Conservation (phyloP, 2,329 filamentous ascomycete species). For the Leptographium galeiforme region DNA sequence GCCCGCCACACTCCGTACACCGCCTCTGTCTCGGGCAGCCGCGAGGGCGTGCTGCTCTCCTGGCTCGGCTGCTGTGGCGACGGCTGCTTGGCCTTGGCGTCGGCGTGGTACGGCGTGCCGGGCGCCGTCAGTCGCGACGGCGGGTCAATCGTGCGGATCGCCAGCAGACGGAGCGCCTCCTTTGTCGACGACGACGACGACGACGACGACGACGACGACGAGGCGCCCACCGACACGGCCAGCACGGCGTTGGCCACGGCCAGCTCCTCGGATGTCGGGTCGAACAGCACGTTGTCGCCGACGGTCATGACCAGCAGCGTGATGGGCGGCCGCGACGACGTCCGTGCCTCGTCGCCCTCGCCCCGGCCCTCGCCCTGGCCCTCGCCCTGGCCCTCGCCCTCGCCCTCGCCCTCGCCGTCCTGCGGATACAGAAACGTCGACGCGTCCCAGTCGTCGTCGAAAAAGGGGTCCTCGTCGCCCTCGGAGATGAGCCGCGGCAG, state of each 20-base stretch:
- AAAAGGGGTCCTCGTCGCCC: conserved; percentile 88
- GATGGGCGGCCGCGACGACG: conserved; percentile 53
- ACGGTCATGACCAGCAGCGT: conserved; percentile 84
- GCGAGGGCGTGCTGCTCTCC: conserved; percentile 10
- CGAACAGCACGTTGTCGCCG: conserved; percentile 82
- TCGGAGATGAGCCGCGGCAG: conserved; percentile 78
- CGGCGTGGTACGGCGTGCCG: conserved; percentile 51
- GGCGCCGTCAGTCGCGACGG: conserved; percentile 60
- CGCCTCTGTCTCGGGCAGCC: conserved; percentile 36
- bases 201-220: conserved; percentile 16
- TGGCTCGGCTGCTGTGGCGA: conserved; percentile 16
- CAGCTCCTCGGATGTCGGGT: conserved; percentile 81
- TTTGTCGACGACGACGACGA: conserved; percentile 11
- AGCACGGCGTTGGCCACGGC: conserved; percentile 83
- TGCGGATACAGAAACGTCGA: conserved; percentile 63
- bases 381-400: background rate
- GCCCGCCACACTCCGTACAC: conserved; percentile 74
- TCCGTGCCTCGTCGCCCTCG: background rate
- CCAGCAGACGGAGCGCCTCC: conserved; percentile 42
- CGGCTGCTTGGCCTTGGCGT: conserved; percentile 27
- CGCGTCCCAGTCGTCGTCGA: conserved; percentile 94
- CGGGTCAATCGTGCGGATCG: conserved; percentile 61
- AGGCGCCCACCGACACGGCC: conserved; percentile 63
- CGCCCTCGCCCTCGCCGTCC: conserved; percentile 1
- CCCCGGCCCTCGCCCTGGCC: background rate